A percentile compares a stretch with the other conserved stretches of the same genome.
phyloP scores from a whole-genome alignment of 345 rosid species.

The Salix brachista region DNA sequence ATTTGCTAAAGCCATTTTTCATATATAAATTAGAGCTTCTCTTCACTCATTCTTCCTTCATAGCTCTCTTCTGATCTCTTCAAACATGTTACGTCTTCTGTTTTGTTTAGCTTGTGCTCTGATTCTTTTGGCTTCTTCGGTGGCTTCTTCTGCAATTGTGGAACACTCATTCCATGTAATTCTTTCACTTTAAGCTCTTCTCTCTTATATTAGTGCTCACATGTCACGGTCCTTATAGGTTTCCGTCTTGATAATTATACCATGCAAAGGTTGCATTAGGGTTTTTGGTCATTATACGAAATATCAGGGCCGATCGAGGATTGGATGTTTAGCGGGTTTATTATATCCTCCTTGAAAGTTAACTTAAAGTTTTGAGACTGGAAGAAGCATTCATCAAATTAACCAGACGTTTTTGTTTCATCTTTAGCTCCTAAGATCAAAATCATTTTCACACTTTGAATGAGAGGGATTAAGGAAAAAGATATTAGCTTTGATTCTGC shows the following conservation, averaged over 20 bases:
- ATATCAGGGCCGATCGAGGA: not conserved
- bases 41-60: not conserved
- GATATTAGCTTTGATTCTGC: not conserved
- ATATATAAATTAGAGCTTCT: not conserved
- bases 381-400: no score
- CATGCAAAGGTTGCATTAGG: not conserved
- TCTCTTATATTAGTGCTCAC: not conserved
- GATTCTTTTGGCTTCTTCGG: slow-evolving; percentile 37
- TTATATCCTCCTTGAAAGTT: no score
- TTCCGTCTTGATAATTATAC: not conserved
- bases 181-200: not conserved
- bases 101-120: slow-evolving; percentile 33
- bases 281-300: not conserved
- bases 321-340: not conserved
- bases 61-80: not conserved
- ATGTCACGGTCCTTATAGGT: not conserved
- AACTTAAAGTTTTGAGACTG: no score
- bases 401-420: no score
- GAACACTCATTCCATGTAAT: slow-evolving; percentile 74
- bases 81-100: slow-evolving; percentile 32
- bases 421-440: no score
- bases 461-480: no score
- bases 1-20: not conserved
- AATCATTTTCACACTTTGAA: no score
- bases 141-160: slow-evolving; percentile 60